Base-by-base conservation (phyloP, 139 green algal genomes). In the Monoraphidium neglectum region DNA sequence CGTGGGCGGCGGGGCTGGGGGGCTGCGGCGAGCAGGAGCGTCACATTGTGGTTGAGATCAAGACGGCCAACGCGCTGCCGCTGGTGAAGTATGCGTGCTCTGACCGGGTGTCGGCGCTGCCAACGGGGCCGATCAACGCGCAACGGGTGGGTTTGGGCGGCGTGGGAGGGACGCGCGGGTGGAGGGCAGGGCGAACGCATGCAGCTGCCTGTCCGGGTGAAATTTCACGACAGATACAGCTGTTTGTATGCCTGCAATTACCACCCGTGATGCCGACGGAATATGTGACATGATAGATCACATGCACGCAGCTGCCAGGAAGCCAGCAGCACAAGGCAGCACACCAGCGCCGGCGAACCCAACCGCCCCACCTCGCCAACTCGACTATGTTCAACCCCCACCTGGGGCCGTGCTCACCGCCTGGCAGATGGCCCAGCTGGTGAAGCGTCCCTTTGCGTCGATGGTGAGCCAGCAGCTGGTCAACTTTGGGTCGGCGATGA, bases 41-140 rank as follows among this genome's bases (percentile, higher is more conserved):
- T 26, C 74, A 76, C 36, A 76, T 87, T 4, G 78, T 89, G 36
- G 83, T 85, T 76, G 81, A 90, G 81, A 59, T 85, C 37, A 81
- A 85, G 68, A 87, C 79, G 2, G 49, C 43, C 21, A 77, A 87
- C 43, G 84, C 82, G 13, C 56, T 83, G 53, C 73, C 65, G 3
- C 68, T 90, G 57, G 59, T 93, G 3, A 74, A 82, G 56, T 87
- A 87, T 64, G 64, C 78, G 24, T 93, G 88, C 84, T 85, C 77
- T 43, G 49, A 38, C 24, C 76, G 84, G 4, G 68, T 89, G 4
- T 57, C 89, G 18, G 68, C 88, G 0, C 64, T 93, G 28, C 85
- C 88, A 18, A 93, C 87, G 13, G 73, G 40, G 40, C 77, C 77
- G 43, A 36, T 93, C 28, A 92, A 89, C 59, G 84, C 88, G 10